Evolutionary conservation across 2,329 filamentous ascomycete species (phyloP), one percentile per base, ranked within the genome.

Genomic region (Daldinia eschscholtzii): DNA sequence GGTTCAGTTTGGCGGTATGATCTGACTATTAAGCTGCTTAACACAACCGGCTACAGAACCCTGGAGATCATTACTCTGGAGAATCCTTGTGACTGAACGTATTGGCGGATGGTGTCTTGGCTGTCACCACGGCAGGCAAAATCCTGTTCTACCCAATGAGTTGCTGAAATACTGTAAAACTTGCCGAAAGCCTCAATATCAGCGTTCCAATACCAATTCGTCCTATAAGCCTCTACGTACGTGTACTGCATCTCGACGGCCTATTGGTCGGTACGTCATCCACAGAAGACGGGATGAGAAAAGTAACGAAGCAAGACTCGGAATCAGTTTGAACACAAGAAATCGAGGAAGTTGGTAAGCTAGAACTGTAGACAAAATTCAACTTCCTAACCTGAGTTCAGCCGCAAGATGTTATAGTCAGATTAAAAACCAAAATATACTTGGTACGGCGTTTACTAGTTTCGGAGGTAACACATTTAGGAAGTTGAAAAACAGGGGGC

Each of bases 31-130:
- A 37, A 46, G 46, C 30, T 18, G 33, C 57, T 62, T 42, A n/a
- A 56, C 20, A 20, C 41, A 55, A 50, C 13, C 10, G n/a, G 59
- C 56, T 68, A 70, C 57, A 69, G 69, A 68, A 72, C 57, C 58
- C 59, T 65, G 59, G 46, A 57, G 61, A 68, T 70, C 59, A 64
- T 72, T 53, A 63, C 26, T 67, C 63, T 66, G 65, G 70, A 70
- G 70, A 67, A 72, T 20, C 65, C 65, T 61, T 57, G 58, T 28
- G 26, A 37, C 41, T 13, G 46, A 50, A 41, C 4, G 20, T 59
- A 44, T 20, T 6, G 5, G 13, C 67, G 53, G 28, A 57, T 46
- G 58, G 48, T 67, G 64, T 68, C 64, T 70, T 53, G 63, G 41
- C 64, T 44, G 64, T 61, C 56, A 64, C 65, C 50, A 41, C n/a